Evolutionary conservation across 2,329 filamentous ascomycete genomes (phyloP).

Genomic region (Mollisiaceae sp.): DNA sequence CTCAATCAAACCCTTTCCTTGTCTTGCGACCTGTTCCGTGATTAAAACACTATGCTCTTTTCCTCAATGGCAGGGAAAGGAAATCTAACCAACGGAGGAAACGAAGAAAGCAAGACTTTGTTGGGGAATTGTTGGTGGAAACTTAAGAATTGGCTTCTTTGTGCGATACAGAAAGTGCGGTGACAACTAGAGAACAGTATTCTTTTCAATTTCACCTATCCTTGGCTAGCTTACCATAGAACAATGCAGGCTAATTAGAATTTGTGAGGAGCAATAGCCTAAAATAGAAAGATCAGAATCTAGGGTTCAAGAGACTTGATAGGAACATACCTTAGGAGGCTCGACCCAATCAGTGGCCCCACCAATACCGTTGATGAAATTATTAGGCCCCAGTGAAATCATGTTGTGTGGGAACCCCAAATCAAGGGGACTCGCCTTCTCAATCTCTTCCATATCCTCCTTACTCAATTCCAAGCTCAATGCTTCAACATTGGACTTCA

Average conservation of each 20-base stretch:
- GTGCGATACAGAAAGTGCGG: background rate
- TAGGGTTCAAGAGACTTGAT: too few species aligned
- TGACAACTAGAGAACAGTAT: background rate
- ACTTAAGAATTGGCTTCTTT: too few species aligned
- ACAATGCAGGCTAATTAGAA: background rate
- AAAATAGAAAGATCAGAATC: background rate
- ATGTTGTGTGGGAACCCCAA: conserved; percentile 16
- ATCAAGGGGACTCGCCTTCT: conserved; percentile 41
- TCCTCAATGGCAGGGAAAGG: too few species aligned
- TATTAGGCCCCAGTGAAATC: background rate
- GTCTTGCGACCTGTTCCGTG: too few species aligned
- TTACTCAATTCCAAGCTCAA: conserved; percentile 55
- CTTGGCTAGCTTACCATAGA: too few species aligned
- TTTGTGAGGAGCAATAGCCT: conserved; percentile 15
- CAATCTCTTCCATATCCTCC: conserved; percentile 59
- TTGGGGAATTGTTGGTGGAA: too few species aligned
- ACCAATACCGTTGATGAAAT: conserved; percentile 14
- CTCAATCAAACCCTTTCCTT: too few species aligned
- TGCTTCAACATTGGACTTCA: conserved; percentile 60
- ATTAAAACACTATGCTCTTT: too few species aligned
- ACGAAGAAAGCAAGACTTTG: too few species aligned
- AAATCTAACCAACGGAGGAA: too few species aligned
- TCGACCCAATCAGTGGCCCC: conserved; percentile 12
- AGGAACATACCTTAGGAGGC: conserved; percentile 6
- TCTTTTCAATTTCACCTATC: too few species aligned